These are phyloP conservation scores for Populus tremula DNA, from an alignment of 345 rosid genomes.

Conservation along the genomic window DNA sequence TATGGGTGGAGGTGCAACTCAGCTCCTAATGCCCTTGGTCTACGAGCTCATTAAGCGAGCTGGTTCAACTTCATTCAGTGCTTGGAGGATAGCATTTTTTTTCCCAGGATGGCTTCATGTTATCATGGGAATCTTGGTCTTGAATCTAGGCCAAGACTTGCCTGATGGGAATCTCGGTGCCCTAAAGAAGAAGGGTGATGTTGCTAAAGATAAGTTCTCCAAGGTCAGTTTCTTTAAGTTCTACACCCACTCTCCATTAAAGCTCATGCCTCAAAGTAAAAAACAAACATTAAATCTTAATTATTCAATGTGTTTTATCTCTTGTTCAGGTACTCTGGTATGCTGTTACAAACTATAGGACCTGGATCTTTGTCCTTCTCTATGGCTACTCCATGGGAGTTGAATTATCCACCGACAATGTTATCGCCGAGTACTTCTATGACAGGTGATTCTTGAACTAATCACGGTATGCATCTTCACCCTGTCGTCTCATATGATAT, in stretches of 20 bases:
- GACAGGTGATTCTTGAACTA: conserved; percentile 43
- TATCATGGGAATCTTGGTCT: conserved; percentile 67
- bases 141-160: conserved; percentile 84
- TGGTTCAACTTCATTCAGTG: conserved; percentile 73
- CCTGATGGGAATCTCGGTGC: conserved; percentile 79
- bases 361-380: conserved; percentile 83
- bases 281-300: not conserved
- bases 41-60: conserved; percentile 49
- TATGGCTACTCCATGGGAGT: conserved; percentile 92
- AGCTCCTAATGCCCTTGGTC: conserved; percentile 77
- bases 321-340: conserved; percentile 67
- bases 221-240: conserved; percentile 43
- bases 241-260: no score
- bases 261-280: no score
- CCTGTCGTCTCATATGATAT: not conserved
- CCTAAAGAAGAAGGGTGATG: conserved; percentile 68
- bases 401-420: conserved; percentile 74
- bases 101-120: conserved; percentile 68
- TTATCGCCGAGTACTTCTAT: conserved; percentile 74
- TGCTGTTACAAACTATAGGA: conserved; percentile 78
- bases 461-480: not conserved
- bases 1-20: conserved; percentile 93
- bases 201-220: conserved; percentile 68
- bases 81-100: conserved; percentile 91
- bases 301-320: no score